Conservation (phyloP, 1,284 basidiomycete genomes). For the Polyporus tsugae region DNA sequence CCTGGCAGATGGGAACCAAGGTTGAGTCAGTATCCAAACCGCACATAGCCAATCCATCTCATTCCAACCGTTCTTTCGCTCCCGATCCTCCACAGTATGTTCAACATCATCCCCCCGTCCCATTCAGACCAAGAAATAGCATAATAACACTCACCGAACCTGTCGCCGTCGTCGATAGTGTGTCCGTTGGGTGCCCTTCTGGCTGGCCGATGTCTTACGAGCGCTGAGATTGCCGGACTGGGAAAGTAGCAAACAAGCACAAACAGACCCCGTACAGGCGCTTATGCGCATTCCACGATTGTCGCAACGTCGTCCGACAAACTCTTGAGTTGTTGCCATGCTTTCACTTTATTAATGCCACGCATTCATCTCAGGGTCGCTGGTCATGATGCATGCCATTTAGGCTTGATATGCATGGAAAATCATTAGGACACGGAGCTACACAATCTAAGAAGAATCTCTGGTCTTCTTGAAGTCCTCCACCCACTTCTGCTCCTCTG, state of each 20-base stretch:
- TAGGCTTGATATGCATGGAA: background rate
- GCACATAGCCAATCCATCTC: slow-evolving; percentile 52
- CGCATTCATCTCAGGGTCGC: background rate
- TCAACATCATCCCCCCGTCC: slow-evolving; percentile 23
- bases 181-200: slow-evolving; percentile 33
- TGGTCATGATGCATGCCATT: background rate
- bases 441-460: slow-evolving; percentile 19
- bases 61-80: slow-evolving; percentile 49
- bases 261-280: slow-evolving; percentile 13
- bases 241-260: slow-evolving; percentile 23
- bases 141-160: slow-evolving; percentile 54
- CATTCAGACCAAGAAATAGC: slow-evolving; percentile 28
- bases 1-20: slow-evolving; percentile 37
- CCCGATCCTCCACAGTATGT: slow-evolving; percentile 24
- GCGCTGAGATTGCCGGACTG: slow-evolving; percentile 27
- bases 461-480: slow-evolving; percentile 83
- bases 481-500: slow-evolving; percentile 88
- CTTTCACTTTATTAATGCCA: background rate
- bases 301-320: background rate
- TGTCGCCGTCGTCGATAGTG: slow-evolving; percentile 47
- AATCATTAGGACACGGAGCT: background rate
- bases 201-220: slow-evolving; percentile 23
- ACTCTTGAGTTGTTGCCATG: background rate
- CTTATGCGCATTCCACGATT: background rate
- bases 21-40: slow-evolving; percentile 55